These are phyloP conservation scores for Periconia digitata DNA, from an alignment of 2,329 filamentous ascomycete species.

Conservation along the genomic window DNA sequence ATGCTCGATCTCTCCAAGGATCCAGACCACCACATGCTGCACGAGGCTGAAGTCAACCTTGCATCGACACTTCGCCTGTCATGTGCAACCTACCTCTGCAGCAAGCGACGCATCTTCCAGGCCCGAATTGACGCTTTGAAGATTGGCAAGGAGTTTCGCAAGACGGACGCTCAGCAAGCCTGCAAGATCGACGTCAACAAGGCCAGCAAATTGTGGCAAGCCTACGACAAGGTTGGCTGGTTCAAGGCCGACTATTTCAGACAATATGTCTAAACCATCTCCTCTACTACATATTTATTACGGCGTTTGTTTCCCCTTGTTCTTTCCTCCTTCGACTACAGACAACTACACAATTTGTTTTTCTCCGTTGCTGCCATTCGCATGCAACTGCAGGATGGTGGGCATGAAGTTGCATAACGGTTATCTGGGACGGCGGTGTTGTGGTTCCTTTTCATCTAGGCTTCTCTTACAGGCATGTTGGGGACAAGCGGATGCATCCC, in stretches of 20 bases:
- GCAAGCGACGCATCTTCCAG: constrained; percentile 89
- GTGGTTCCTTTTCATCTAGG: constrained; percentile 12
- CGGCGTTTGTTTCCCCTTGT: background rate
- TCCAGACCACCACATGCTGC: constrained; percentile 68
- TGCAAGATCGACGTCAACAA: constrained; percentile 99
- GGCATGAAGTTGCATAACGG: constrained; percentile 27
- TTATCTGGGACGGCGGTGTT: constrained; percentile 22
- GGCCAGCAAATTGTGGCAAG: constrained; percentile 87
- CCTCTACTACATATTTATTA: background rate
- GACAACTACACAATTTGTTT: background rate
- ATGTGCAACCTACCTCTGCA: constrained; percentile 85
- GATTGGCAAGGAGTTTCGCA: constrained; percentile 82
- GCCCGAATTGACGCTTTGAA: constrained; percentile 67
- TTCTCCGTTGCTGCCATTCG: background rate
- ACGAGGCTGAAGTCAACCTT: constrained; percentile 74
- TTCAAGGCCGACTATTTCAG: constrained; percentile 60
- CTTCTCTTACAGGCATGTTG: constrained; percentile 17
- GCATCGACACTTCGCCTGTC: constrained; percentile 80
- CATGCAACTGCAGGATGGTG: constrained; percentile 8
- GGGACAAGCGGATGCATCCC: constrained; percentile 12
- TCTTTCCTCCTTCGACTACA: background rate
- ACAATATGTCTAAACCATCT: constrained; percentile 42
- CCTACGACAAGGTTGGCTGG: constrained; percentile 86
- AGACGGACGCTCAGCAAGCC: constrained; percentile 94
- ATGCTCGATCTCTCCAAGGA: constrained; percentile 70